Evolutionary conservation across 2,329 filamentous ascomycete species (phyloP), one percentile per base, ranked within the genome.

Genomic region (Zopfia rhizophila): DNA sequence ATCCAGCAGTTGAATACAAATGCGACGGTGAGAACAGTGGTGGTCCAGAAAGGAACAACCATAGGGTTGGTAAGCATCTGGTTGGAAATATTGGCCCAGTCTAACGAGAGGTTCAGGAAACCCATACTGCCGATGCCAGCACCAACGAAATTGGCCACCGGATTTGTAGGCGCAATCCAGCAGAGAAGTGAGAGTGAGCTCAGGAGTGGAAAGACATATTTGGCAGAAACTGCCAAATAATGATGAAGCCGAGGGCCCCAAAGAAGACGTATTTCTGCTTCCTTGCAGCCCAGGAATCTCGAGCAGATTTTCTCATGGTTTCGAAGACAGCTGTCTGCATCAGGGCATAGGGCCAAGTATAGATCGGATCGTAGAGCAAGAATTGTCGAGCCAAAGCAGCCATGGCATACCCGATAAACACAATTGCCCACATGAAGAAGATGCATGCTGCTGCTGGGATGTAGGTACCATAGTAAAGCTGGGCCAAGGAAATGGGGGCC

Each of bases 161-260:
- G 64, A 53, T 84, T 85, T 12, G 74, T 73, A 1, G 82, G 82
- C 2, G 83, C 82, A 2, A 86, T 81, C 83, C 83, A 86, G 67
- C 83, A 86, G 4, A 86, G 73, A 38, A 85, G 84, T 2, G 83
- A 82, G 6, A 86, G 71, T 0, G 83, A 85, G 6, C 78, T 80
- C 1, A 83, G 72, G 61, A 86, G 80, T 0, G 82, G 82, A 45
- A 85, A 85, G 1, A 80, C 75, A 39, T 77, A 86, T 59, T 86
- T 82, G 83, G 83, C 0, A 86, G 65, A 48, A 86, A 85, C 46
- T 86, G 82, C 83, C 83, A 86, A 0, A 83, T 53, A 0, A 78
- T 82, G 40, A 84, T 74, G 3, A 73, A 82, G 0, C 78, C 46
- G 1, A 86, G 69, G 0, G 77, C 74, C 7, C 73, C 63, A 65